Evolutionary conservation across 1,284 basidiomycete genomes (phyloP).

Genomic region (Moesziomyces sp.): DNA sequence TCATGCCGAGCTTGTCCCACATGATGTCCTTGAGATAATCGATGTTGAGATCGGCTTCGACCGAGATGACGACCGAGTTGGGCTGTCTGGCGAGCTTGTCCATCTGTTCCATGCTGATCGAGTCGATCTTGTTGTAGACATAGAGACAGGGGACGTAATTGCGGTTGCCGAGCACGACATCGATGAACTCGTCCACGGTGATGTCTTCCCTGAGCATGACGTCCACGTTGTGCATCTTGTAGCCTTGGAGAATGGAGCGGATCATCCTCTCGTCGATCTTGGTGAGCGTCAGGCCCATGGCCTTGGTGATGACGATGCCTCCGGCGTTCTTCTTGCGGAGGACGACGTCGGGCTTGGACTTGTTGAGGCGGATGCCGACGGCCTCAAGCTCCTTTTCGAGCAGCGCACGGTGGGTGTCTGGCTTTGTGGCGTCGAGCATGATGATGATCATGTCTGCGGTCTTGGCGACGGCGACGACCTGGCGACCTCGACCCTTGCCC

Average conservation of each 20-base stretch:
- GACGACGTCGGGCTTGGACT: slow-evolving; percentile 72
- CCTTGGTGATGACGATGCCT: slow-evolving; percentile 74
- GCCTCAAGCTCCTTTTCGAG: slow-evolving; percentile 94
- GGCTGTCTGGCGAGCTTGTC: slow-evolving; percentile 87
- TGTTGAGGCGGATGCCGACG: slow-evolving; percentile 94
- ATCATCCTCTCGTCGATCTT: slow-evolving; percentile 95
- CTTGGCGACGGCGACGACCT: slow-evolving; percentile 84
- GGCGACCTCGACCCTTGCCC: slow-evolving; percentile 90
- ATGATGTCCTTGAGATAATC: slow-evolving; percentile 88
- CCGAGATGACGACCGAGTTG: slow-evolving; percentile 92
- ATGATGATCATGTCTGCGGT: slow-evolving; percentile 91
- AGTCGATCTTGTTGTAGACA: slow-evolving; percentile 80
- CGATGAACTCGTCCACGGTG: slow-evolving; percentile 95
- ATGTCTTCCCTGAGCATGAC: slow-evolving; percentile 71
- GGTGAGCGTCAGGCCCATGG: slow-evolving; percentile 80
- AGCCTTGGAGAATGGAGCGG: slow-evolving; percentile 79
- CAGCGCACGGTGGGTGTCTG: slow-evolving; percentile 86
- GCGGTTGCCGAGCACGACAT: slow-evolving; percentile 86
- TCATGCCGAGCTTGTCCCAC: slow-evolving; percentile 72
- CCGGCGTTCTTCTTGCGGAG: slow-evolving; percentile 84
- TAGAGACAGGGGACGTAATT: slow-evolving; percentile 94
- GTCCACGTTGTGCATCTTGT: slow-evolving; percentile 65
- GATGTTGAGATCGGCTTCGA: slow-evolving; percentile 90
- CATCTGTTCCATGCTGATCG: slow-evolving; percentile 73
- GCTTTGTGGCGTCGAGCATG: slow-evolving; percentile 97